Evolutionary conservation across 2,329 filamentous ascomycete genomes (phyloP).

Genomic region (Periglandula ipomoeae): DNA sequence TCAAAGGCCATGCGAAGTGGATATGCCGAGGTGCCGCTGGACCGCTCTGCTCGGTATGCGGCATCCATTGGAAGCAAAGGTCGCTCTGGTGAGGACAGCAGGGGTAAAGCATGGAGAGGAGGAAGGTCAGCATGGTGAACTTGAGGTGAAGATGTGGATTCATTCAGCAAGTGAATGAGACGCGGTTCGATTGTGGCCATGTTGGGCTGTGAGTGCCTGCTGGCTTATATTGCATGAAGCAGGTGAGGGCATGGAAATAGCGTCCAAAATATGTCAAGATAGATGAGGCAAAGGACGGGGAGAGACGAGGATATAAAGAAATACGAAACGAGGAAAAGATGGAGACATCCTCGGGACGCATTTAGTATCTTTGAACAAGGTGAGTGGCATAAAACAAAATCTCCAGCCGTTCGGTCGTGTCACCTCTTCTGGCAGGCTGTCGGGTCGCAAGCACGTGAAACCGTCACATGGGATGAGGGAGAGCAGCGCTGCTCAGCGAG

Average conservation of each 20-base stretch:
- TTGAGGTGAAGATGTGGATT: slow-evolving; percentile 37
- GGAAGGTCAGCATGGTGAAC: slow-evolving; percentile 44
- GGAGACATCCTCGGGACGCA: slow-evolving; percentile 9
- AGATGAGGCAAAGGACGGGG: not conserved
- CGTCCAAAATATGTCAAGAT: not conserved
- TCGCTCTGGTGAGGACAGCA: slow-evolving; percentile 33
- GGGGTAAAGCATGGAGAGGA: slow-evolving; percentile 39
- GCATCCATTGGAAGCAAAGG: slow-evolving; percentile 43
- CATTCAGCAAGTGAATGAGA: slow-evolving; percentile 56
- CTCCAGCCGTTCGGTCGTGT: slow-evolving; percentile 5
- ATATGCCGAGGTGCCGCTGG: slow-evolving; percentile 18
- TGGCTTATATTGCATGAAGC: slow-evolving; percentile 4
- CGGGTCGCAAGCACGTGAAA: slow-evolving; percentile 9
- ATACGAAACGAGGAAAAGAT: not conserved
- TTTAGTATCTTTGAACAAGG: slow-evolving; percentile 4
- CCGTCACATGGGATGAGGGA: slow-evolving; percentile 7
- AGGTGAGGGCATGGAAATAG: not conserved
- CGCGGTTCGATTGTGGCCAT: slow-evolving; percentile 61
- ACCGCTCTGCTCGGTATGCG: slow-evolving; percentile 30
- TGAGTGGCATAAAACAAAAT: slow-evolving; percentile 3
- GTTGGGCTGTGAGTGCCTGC: slow-evolving; percentile 22
- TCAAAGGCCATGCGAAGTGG: slow-evolving; percentile 33
- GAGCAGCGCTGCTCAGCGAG: not conserved
- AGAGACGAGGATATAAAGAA: slow-evolving; percentile 1
- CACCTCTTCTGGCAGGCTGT: slow-evolving; percentile 5